Percentiles rank a stretch among this genome's conserved stretches.
phyloP scores from a whole-genome alignment of 768 basidiomycete genomes.

The Macrolepiota fuliginosa region DNA sequence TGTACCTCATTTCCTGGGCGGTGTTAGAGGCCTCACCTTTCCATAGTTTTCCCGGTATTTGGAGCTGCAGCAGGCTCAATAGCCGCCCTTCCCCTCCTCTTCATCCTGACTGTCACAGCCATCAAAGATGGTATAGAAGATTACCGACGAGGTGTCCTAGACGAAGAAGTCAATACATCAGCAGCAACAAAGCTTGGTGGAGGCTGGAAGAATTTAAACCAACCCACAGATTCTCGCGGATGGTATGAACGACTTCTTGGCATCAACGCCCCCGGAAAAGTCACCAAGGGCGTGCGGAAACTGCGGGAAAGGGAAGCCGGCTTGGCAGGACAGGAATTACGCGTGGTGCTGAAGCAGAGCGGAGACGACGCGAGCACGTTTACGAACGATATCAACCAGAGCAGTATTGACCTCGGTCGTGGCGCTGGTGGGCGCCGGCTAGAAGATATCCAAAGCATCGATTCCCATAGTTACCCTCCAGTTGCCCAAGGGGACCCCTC shows the following conservation, averaged over 20 bases:
- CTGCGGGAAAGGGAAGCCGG: conserved; percentile 79
- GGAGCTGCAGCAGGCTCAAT: conserved; percentile 83
- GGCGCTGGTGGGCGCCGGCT: conserved; percentile 51
- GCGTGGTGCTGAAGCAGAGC: conserved; percentile 59
- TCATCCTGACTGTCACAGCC: conserved; percentile 86
- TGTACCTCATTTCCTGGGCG: conserved; percentile 18
- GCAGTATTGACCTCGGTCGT: conserved; percentile 37
- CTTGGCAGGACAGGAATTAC: conserved; percentile 53
- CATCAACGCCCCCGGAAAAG: conserved; percentile 66
- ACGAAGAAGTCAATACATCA: conserved; percentile 94
- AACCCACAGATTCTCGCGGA: conserved; percentile 69
- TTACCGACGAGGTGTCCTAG: conserved; percentile 82
- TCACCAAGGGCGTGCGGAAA: conserved; percentile 83
- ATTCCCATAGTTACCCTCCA: conserved; percentile 67
- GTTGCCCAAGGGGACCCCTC: conserved; percentile 30
- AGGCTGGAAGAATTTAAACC: conserved; percentile 87
- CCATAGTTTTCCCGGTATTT: conserved; percentile 83
- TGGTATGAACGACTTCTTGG: conserved; percentile 77
- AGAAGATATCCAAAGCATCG: conserved; percentile 69
- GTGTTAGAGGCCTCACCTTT: conserved; percentile 3
- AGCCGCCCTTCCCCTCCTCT: conserved; percentile 80
- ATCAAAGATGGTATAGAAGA: conserved; percentile 97
- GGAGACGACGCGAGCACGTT: conserved; percentile 40
- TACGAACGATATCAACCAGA: conserved; percentile 38
- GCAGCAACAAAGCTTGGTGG: conserved; percentile 86